These are phyloP conservation scores for Ambrosiella cleistominuta DNA, from an alignment of 2,329 filamentous ascomycete species.

Conservation along the genomic window DNA sequence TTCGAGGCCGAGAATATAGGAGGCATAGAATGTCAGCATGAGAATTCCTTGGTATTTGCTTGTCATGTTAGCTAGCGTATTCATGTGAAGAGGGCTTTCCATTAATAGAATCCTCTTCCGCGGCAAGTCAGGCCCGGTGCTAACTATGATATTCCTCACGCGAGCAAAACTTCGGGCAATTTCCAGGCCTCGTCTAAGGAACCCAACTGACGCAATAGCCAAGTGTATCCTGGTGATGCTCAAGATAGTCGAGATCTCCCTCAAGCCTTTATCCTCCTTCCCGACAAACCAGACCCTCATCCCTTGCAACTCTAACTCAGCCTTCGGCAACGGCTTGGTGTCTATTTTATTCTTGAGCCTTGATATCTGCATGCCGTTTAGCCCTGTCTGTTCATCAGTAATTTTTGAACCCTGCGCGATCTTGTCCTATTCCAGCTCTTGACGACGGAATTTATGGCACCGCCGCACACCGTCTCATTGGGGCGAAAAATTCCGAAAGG, in stretches of 20 bases:
- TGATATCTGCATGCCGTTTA: constrained; percentile 52
- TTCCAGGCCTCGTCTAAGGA: constrained; percentile 36
- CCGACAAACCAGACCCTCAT: constrained; percentile 51
- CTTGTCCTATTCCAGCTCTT: constrained; percentile 14
- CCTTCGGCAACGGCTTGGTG: constrained; percentile 51
- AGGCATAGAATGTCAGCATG: constrained; percentile 36
- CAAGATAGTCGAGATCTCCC: constrained; percentile 48
- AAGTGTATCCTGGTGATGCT: constrained; percentile 48
- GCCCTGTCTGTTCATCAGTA: constrained; percentile 21
- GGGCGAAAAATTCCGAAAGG: constrained; percentile 47
- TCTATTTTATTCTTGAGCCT: constrained; percentile 58
- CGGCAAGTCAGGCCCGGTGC: constrained; percentile 20
- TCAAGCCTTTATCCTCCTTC: constrained; percentile 47
- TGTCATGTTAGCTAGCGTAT: constrained; percentile 37
- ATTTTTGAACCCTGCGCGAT: constrained; percentile 10
- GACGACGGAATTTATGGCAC: neutral
- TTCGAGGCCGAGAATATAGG: constrained; percentile 34
- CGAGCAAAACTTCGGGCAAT: constrained; percentile 40
- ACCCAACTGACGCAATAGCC: constrained; percentile 32
- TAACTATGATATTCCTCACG: constrained; percentile 30
- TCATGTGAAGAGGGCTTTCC: constrained; percentile 38
- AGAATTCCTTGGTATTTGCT: constrained; percentile 38
- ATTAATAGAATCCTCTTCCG: constrained; percentile 28
- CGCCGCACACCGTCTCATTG: constrained; percentile 28
- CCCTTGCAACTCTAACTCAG: constrained; percentile 48